Evolutionary conservation across 2,329 filamentous ascomycete species (phyloP), one percentile per base, ranked within the genome.

Genomic region (Xylaria sp.): DNA sequence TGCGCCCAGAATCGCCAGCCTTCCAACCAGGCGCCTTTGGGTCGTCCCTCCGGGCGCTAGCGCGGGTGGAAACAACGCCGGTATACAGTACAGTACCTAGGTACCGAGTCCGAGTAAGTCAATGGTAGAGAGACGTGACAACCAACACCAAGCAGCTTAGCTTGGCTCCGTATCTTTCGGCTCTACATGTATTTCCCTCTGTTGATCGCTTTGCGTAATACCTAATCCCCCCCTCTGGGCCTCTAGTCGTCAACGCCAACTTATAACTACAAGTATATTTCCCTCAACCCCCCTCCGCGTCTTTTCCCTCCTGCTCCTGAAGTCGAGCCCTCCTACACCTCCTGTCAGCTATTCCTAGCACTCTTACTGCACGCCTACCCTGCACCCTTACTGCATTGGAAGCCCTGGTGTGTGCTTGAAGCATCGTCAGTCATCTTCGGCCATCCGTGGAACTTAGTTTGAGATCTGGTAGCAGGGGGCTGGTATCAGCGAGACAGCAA

Each of bases 181-280:
- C 50, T 57, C 14, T 19, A 28, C 37, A 50, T 47, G 33, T 54
- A 52, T 66, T 67, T 66, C 58, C 31, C 42, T 64, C 58, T 63
- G 37, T 62, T 51, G 52, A 68, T 66, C 61, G 45, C 61, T 54
- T 58, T 51, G 42, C 58, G 45, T 50, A 52, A 45, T 43, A 4
- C 49, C n/a, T 12, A 56, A n/a, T n/a, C n/a, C n/a, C n/a, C n/a
- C 40, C 33, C 52, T 59, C 28, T 31, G 5, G 28, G 28, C 28
- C 54, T 56, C 28, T 31, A 4, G 28, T 4, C 28, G 51, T 56
- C 43, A 50, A 23, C 40, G 19, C 49, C 46, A 49, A 51, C 52
- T 42, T 59, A 55, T 54, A 25, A 5, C 28, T 31, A 47, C 50
- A 57, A 54, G 49, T 61, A 57, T 60, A 59, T 55, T 60, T 58